Evolutionary conservation across 179 eudicot genomes (phyloP), one percentile per base, ranked within the genome.

Genomic region (Beta corolliflora): DNA sequence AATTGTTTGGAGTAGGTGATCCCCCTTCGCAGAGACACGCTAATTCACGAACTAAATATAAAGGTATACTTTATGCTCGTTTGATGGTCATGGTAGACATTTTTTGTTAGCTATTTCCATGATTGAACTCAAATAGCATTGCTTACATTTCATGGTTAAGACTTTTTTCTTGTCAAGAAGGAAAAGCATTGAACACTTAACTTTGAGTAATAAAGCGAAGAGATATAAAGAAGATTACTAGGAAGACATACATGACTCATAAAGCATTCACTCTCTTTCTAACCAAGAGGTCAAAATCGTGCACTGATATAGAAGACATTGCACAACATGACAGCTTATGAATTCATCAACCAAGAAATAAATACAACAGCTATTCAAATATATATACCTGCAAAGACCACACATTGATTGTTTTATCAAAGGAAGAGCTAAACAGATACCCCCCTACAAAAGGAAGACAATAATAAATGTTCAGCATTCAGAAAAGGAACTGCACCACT

Each of bases 341-440:
- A 60, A n/a, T 5, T 10, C 7, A 12, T 64, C 44, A 29, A 8
- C 54, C 77, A 76, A 61, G 36, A 61, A 75, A 44, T 56, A 21
- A 69, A 67, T 41, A 61, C 15, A 56, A 25, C 76, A 72, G 21
- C 12, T 3, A 55, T 23, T 44, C 14, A 79, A 78, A 73, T 64
- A 70, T 84, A 59, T 52, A 36, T 91, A 95, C 98, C 97, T 95
- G 91, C 83, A 95, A 86, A 56, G 95, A 92, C 98, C 99, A 95
- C 63, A 92, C 89, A 45, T 79, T 85, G 84, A 95, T 88, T 68
- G 93, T 88, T 86, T 92, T 95, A 86, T 95, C 98, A 77, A 85
- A 88, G 48, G 98, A 95, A 65, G 95, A 89, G 91, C 99, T 91
- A 88, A 95, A 93, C 71, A 95, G 92, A 86, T 84, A 93, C 60